Base-by-base conservation (phyloP, 2,329 filamentous ascomycete genomes). In the Xylariaceae sp. region DNA sequence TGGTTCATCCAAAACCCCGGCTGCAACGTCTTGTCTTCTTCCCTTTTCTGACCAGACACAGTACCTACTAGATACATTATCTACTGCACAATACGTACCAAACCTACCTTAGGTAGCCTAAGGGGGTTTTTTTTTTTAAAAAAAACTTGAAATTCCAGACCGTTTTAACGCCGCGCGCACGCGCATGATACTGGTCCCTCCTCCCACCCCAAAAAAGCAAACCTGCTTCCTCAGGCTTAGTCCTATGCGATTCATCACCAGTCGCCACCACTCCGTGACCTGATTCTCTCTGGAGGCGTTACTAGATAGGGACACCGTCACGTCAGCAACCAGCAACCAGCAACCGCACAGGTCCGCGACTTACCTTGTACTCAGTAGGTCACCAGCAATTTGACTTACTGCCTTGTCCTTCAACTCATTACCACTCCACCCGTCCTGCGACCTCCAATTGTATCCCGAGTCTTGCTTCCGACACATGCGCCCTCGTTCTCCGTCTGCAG, bases 401-500 rank as follows among this genome's bases (percentile, higher is more conserved):
- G 19, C 19, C 19, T 19, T 19, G 47, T 56, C 41, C 37, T 47
- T 48, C 47, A 34, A 26, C 51, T 47, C 51, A 35, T 45, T 41
- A 35, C 32, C 27, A 55, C 51, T 34, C 31, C 32, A 19, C 1
- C 19, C 19, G 19, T 49, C 39, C 8, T 11, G 26, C 47, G 19
- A 51, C 39, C 44, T 42, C 43, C 47, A 37, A 42, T 47, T 48
- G 50, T 51, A 41, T 42, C 52, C 47, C 53, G 53, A 53, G 37
- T 59, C 55, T 57, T 54, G 54, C 53, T 55, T 47, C 50, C 30
- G 39, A 51, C 50, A 42, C 8, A 53, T 61, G 57, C 54, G 52
- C 57, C 39, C 19, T 47, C 47, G 34, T 42, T 46, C 45, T 47
- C 53, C 47, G 37, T 19, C 19, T 19, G 39, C 30, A 47, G 49